Conservation (phyloP, 495 filamentous ascomycete genomes). For the Neurospora sp. region DNA sequence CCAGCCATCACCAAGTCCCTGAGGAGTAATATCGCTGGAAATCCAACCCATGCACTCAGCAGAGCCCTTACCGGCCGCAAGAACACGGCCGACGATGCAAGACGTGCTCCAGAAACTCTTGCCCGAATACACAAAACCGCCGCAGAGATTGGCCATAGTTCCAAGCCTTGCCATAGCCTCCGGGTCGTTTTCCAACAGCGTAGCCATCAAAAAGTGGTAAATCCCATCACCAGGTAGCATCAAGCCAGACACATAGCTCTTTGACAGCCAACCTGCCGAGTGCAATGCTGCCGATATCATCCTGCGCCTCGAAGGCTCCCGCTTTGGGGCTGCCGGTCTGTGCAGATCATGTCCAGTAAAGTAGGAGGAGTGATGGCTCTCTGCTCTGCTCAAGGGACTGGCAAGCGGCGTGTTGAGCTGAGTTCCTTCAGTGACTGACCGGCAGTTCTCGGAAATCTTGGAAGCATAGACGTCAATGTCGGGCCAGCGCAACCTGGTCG, state of each 20-base stretch:
- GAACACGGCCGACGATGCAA: slow-evolving; percentile 65
- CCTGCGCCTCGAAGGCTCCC: slow-evolving; percentile 20
- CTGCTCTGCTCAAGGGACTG: slow-evolving; percentile 20
- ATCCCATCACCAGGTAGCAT: slow-evolving; percentile 67
- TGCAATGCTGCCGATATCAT: slow-evolving; percentile 37
- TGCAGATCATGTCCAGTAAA: slow-evolving; percentile 9
- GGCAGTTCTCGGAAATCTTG: slow-evolving; percentile 32
- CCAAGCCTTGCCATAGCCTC: slow-evolving; percentile 56
- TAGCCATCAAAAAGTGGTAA: slow-evolving; percentile 67
- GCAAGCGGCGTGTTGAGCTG: slow-evolving; percentile 33
- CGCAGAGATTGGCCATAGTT: slow-evolving; percentile 58
- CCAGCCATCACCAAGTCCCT: slow-evolving; percentile 50
- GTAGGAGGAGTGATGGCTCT: slow-evolving; percentile 33
- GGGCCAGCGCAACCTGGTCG: slow-evolving; percentile 46
- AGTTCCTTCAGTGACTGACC: slow-evolving; percentile 25
- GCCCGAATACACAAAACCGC: slow-evolving; percentile 62
- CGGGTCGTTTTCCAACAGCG: slow-evolving; percentile 65
- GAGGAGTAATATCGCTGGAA: slow-evolving; percentile 46
- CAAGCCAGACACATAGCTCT: slow-evolving; percentile 68
- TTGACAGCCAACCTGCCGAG: slow-evolving; percentile 66
- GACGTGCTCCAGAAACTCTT: slow-evolving; percentile 77
- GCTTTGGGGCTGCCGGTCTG: slow-evolving; percentile 13
- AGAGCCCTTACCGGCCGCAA: slow-evolving; percentile 54
- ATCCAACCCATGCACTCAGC: slow-evolving; percentile 77
- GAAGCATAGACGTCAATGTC: slow-evolving; percentile 28